Evolutionary conservation across 331 rosid species (phyloP), one percentile per base, ranked within the genome.

Genomic region (Telfairia occidentalis): DNA sequence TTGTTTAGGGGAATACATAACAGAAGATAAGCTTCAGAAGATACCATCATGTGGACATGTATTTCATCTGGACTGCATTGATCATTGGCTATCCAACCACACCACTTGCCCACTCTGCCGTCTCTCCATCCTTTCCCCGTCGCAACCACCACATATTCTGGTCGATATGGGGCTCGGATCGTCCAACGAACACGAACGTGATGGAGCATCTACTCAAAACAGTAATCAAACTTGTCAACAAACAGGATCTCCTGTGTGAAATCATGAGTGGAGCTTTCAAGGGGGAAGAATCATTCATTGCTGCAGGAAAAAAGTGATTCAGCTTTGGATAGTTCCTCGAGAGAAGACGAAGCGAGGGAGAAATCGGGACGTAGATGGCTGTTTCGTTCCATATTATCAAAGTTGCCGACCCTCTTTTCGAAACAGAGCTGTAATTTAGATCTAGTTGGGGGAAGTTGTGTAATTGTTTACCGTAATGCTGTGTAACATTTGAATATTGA

Each of bases 61-160:
- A 32, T 92, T 92, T 81, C 96, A 92, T 77, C 82, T 88, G 82
- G 84, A 81, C 77, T 92, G 96, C 88, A 92, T 92, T 38, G 98
- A 92, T 85, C 89, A 82, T 82, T 92, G 98, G 98, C 96, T 92
- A 32, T 10, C 92, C 81, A 87, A 38, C 82, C 92, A 90, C 83
- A 80, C 78, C 72, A 92, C 98, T 67, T 92, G 98, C 65, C 98
- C 98, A 19, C 98, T 92, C 79, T 92, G 98, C 78, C 98, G 98
- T 79, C 78, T 87, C 65, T 78, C 85, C 9, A 83, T 85, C 57
- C 85, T 85, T 38, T 70, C 78, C 30, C 37, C 81, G 60, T 76
- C 73, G 35, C 69, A 35, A 19, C 78, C 78, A 8, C 81, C 71
- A 13, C 67, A 50, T 59, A 10, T 73, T 32, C 73, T 64, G 38